Conservation (phyloP, 768 basidiomycete species). For the Nidularia pulvinata region DNA sequence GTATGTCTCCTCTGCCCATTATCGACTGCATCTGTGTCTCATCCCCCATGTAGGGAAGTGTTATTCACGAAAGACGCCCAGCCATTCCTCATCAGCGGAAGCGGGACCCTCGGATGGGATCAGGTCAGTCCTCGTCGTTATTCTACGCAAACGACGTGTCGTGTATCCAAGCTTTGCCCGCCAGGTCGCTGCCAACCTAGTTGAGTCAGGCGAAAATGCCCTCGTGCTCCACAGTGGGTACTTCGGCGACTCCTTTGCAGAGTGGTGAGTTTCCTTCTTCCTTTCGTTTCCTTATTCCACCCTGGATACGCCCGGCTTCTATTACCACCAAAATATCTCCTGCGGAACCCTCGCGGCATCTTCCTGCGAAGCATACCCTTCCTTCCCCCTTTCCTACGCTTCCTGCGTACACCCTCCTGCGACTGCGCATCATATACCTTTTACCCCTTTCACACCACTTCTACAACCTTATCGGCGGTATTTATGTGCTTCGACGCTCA, state of each 20-base stretch:
- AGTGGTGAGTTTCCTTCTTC: constrained; percentile 57
- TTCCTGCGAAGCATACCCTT: too few relatives aligned
- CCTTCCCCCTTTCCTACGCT: too few relatives aligned
- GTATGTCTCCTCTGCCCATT: constrained; percentile 28
- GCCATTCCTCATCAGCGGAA: constrained; percentile 93
- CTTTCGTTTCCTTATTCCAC: not conserved
- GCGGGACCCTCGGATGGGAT: constrained; percentile 97
- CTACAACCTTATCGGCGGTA: too few relatives aligned
- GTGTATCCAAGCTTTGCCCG: not conserved
- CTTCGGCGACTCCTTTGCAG: constrained; percentile 90
- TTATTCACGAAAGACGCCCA: constrained; percentile 80
- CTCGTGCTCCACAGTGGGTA: constrained; percentile 91
- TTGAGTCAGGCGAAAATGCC: constrained; percentile 77
- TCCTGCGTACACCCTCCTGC: too few relatives aligned
- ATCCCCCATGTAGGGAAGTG: constrained; percentile 51
- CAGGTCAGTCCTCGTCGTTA: constrained; percentile 41
- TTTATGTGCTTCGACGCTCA: too few relatives aligned
- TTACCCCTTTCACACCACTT: too few relatives aligned
- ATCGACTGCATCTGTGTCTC: not conserved
- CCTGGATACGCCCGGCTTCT: too few relatives aligned
- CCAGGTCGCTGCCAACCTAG: constrained; percentile 86
- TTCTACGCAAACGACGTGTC: too few relatives aligned
- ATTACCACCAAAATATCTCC: too few relatives aligned
- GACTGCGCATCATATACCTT: too few relatives aligned
- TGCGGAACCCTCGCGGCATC: too few relatives aligned